Evolutionary conservation across 768 basidiomycete species (phyloP), one percentile per base, ranked within the genome.

Genomic region (Trametopsis cervina): DNA sequence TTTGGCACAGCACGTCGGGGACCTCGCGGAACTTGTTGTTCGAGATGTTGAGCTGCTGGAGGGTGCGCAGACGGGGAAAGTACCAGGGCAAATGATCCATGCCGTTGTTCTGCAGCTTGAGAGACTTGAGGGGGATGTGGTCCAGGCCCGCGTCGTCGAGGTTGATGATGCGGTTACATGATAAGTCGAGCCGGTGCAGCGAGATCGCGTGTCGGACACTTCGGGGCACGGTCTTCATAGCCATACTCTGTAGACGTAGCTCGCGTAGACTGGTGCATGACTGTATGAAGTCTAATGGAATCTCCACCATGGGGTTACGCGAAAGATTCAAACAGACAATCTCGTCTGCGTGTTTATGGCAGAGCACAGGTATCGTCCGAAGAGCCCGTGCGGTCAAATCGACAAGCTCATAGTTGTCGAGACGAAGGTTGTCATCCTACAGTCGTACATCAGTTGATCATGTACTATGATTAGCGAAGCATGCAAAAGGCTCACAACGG

Each of bases 251-350:
- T 35, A 99, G 71, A 6, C 84, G 80, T 37, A 99, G 78, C 57
- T 96, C 93, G 48, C 84, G 82, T 7, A 99, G 77, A 4, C 73
- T 77, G 1, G 78, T 78, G 60, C 92, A 95, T 4, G 85, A 80
- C 64, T 96, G 89, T 49, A 96, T 85, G 62, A 99, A 99, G 66
- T 98, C 96, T 42, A 91, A 81, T 0, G 95, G 96, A 27, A 98
- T 85, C 64, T 98, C 94, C 46, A 94, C 77, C 79, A 95, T 90
- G 2, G 94, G 92, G 61, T 98, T 99, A 38, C 89, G 81, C 3
- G 92, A 95, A 12, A 98, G 77, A 51, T 87, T 89, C 50, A 98
- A 83, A 35, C 76, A 82, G 49, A 88, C 71, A 58, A 99, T 93
- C 21, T 78, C 77, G 55, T 86, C 82, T 1, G 93, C 92, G 50